A percentile compares a stretch with the other conserved stretches of the same genome.
Conservation (phyloP, 495 filamentous ascomycete genomes). For the Acidomyces sp. region DNA sequence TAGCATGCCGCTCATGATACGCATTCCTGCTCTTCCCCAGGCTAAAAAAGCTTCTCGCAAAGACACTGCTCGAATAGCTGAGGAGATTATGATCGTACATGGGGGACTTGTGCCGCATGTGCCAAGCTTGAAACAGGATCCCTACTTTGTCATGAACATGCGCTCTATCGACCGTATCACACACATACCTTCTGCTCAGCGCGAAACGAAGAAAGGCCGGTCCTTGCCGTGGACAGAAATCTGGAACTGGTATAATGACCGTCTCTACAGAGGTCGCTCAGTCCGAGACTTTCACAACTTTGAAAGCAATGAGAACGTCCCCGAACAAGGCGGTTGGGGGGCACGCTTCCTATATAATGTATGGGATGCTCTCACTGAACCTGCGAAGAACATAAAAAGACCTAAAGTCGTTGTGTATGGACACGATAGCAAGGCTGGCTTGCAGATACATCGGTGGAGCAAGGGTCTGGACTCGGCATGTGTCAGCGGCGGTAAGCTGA, state of each 20-base stretch:
- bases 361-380: too few species aligned
- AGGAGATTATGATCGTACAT: slow-evolving; percentile 57
- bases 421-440: slow-evolving; percentile 62
- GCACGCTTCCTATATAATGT: too few species aligned
- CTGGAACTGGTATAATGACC: slow-evolving; percentile 18
- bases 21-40: slow-evolving; percentile 15
- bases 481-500: slow-evolving; percentile 56
- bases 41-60: background rate
- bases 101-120: slow-evolving; percentile 69
- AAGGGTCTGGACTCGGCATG: slow-evolving; percentile 81
- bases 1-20: slow-evolving; percentile 19
- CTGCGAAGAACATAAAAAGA: too few species aligned
- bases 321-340: slow-evolving; percentile 48
- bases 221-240: slow-evolving; percentile 12
- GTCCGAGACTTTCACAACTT: slow-evolving; percentile 1
- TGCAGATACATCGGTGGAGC: slow-evolving; percentile 54
- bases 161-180: slow-evolving; percentile 55
- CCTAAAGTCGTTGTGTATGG: slow-evolving; percentile 61
- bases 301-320: background rate
- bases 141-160: slow-evolving; percentile 82
- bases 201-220: slow-evolving; percentile 6
- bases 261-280: slow-evolving; percentile 7
- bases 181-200: slow-evolving; percentile 22
- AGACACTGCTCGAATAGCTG: background rate
- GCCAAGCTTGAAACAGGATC: slow-evolving; percentile 58